Evolutionary conservation across 1,139 yeast genomes (phyloP).

Genomic region (Debaryomyces sp.): DNA sequence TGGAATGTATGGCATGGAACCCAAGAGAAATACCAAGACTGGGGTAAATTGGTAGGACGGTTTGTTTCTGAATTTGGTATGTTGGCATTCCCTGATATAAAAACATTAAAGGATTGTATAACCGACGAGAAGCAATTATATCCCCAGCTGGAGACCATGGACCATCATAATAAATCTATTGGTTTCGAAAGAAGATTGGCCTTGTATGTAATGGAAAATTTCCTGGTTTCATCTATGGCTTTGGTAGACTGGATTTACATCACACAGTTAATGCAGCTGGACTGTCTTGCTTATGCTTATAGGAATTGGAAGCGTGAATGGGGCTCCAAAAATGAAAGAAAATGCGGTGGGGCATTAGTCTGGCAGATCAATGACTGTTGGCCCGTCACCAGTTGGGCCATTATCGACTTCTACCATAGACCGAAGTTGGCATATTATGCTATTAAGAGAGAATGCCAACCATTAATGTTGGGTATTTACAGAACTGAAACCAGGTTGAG

Average conservation of each 20-base stretch:
- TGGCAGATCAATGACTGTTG: constrained; percentile 59
- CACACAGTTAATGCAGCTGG: constrained; percentile 53
- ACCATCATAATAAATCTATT: constrained; percentile 45
- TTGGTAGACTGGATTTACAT: constrained; percentile 47
- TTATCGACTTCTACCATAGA: constrained; percentile 39
- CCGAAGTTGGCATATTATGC: constrained; percentile 51
- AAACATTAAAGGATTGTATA: constrained; percentile 32
- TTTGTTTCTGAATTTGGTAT: constrained; percentile 53
- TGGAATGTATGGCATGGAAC: constrained; percentile 56
- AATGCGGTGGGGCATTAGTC: constrained; percentile 46
- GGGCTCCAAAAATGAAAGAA: constrained; percentile 35
- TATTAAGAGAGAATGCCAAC: constrained; percentile 44
- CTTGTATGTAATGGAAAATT: constrained; percentile 46
- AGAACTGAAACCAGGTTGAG: constrained; percentile 20
- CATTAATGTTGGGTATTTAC: constrained; percentile 37
- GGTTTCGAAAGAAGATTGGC: constrained; percentile 50
- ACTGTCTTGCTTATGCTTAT: constrained; percentile 50
- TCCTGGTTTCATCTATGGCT: constrained; percentile 31
- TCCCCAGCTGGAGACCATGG: constrained; percentile 41
- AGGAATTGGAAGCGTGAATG: constrained; percentile 50
- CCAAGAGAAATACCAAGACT: constrained; percentile 46
- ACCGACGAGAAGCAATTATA: constrained; percentile 32
- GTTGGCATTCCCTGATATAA: constrained; percentile 39
- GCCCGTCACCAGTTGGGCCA: constrained; percentile 53
- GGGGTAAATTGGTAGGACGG: constrained; percentile 41